Base-by-base conservation (phyloP, 169 alveolate species). In the Plasmodium knowlesi region DNA sequence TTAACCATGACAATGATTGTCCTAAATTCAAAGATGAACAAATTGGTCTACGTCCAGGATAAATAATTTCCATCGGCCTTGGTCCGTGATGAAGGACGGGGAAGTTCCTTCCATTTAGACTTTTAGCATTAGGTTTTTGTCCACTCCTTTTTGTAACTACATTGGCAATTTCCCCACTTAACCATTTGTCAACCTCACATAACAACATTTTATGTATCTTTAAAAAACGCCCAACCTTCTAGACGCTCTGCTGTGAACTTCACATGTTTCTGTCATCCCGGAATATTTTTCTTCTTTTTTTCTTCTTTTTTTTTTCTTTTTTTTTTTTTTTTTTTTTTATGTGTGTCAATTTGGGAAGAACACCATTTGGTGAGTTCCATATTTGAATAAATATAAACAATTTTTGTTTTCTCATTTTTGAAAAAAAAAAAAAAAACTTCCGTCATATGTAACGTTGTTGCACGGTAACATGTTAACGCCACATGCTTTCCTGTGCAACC, bases 1-100 rank as follows among this genome's bases (percentile, higher is more conserved):
- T 70, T 85, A 74, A 46, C 85, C 61, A 85, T 85, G 93, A 73
- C 93, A n/a, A 53, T 76, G 61, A 85, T 85, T 85, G 83, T 85
- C 22, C 39, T 85, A 53, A 85, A 85, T 74, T 85, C 93, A 53
- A 85, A 85, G 67, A 74, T 85, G 28, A 85, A 50, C 84, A 85
- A 85, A 43, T 85, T 85, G 78, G 57, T 85, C 32, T 85, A 85
- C 41, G 78, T 57, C 37, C 79, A 41, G 57, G 86, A 85, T 16
- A 84, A 84, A 30, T 84, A 32, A n/a, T 41, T 46, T 22, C 28
- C 22, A 84, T n/a, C 19, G 39, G 16, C 37, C 25, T 39, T 34
- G 25, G 5, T 30, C 37, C 28, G 39, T 5, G 28, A n/a, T 12
- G 16, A 25, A 34, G 3, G 46, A 34, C 16, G 83, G 30, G 83